Evolutionary conservation across 2,329 filamentous ascomycete species (phyloP), one percentile per base, ranked within the genome.

Genomic region (Orbilia brochopaga): DNA sequence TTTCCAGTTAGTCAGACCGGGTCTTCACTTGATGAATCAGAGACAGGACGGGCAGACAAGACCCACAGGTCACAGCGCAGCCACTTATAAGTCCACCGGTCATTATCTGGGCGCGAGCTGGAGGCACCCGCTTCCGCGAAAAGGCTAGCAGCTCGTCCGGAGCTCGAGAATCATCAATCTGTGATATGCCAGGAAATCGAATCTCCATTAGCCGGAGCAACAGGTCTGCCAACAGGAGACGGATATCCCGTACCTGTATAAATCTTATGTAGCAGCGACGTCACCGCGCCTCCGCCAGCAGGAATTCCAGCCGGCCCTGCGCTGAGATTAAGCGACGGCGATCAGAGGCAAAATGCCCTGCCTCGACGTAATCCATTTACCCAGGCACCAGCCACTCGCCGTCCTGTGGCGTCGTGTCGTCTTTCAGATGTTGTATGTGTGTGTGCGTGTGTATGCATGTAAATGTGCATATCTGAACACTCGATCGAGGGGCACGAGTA

Each of bases 31-130:
- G 13, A 42, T 32, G 27, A 32, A 32, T 32, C 27, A 32, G 27
- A 32, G 27, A 32, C 27, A 32, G 8, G 27, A 32, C 27, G 37
- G 13, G 15, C 37, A 13, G 13, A 37, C 23, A 10, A 56, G 65
- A 62, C 65, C 65, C 65, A 70, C 65, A 63, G 62, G 62, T 70
- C 65, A 70, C 65, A 54, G 42, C 50, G 56, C 56, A 59, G 56
- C 56, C 56, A 23, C 5, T 32, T 4, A 3, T 8, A 8, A 32
- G 27, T 32, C 8, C 27, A 32, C 8, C n/a, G n/a, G 27, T 8
- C 27, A 32, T 32, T 3, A 32, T 8, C n/a, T n/a, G 37, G 37
- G 13, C 37, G 15, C n/a, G 37, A 42, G 27, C 27, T 32, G 27
- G 8, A 32, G 27, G 27, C 27, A 32, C 27, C 27, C 27, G 27